Evolutionary conservation across 257 asterid genomes (phyloP), one percentile per base, ranked within the genome.

Genomic region (Rauvolfia tetraphylla): DNA sequence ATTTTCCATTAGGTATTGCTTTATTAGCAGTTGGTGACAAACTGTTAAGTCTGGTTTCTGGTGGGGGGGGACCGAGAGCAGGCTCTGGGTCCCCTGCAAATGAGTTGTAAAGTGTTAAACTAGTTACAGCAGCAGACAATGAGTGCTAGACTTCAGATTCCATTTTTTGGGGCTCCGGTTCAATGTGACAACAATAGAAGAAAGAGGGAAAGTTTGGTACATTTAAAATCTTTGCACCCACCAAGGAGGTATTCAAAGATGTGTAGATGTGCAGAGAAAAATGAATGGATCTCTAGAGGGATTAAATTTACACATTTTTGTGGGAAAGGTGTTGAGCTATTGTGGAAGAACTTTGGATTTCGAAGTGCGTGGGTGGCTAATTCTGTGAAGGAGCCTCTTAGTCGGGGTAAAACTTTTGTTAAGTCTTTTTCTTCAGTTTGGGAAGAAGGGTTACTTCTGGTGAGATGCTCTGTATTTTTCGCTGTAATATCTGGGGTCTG

Each of bases 51-150:
- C 72, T 46, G 62, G 71, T 33, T 71, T 72, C 63, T 25, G 63
- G 33, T 71, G n/a, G n/a, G 59, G 79, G 97, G 97, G 97, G 95
- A 76, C 98, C 89, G 81, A 89, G 97, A 90, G 92, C 82, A 53
- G 74, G 90, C 96, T 93, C 98, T 91, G 88, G 91, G 95, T 90
- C 93, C 96, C 97, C 96, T 83, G 82, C 75, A 78, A 79, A 84
- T 89, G 87, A 81, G 86, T 77, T 80, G 78, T 42, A 65, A 71
- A 79, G 41, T 80, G 72, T 80, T 72, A 73, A 78, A 61, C 54
- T 36, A 33, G n/a, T 69, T 29, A 71, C 77, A 71, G 34, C 34
- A 67, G 78, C 75, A 77, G 81, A 87, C 34, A 85, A 90, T 89
- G 95, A 90, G 87, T 84, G 70, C 77, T 73, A 84, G 82, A 74